Evolutionary conservation across 2,329 filamentous ascomycete species (phyloP).

Genomic region (Teratosphaeria destructans): DNA sequence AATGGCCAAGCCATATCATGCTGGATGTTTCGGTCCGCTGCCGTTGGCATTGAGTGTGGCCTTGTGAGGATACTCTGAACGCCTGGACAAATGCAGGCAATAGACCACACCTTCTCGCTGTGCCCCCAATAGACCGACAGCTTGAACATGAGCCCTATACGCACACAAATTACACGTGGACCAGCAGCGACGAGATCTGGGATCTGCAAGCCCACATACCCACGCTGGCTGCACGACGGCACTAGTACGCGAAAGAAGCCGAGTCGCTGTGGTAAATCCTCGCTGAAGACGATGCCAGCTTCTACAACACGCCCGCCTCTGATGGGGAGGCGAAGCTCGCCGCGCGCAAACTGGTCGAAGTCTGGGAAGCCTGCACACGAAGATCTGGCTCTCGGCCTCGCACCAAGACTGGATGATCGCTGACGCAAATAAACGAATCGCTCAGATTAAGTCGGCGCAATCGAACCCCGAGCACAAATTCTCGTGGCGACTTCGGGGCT

Average conservation of each 20-base stretch:
- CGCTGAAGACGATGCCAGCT: slow-evolving; percentile 8
- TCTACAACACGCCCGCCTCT: slow-evolving; percentile 1
- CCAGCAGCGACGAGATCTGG: background rate
- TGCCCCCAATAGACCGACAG: background rate
- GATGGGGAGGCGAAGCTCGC: background rate
- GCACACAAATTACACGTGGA: background rate
- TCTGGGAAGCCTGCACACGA: slow-evolving; percentile 9
- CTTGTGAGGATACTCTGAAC: background rate
- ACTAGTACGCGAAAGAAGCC: slow-evolving; percentile 6
- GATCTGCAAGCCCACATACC: slow-evolving; percentile 1
- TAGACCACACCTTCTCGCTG: background rate
- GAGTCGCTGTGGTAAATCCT: slow-evolving; percentile 10
- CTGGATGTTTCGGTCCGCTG: background rate
- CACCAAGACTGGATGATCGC: slow-evolving; percentile 14
- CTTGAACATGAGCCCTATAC: background rate
- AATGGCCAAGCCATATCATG: background rate
- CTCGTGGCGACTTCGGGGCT: background rate
- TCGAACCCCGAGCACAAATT: background rate
- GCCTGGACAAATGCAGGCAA: background rate
- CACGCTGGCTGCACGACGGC: slow-evolving; percentile 3
- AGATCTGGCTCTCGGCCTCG: slow-evolving; percentile 9
- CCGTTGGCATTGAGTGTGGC: background rate
- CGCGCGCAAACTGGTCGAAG: slow-evolving; percentile 1
- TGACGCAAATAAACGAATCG: slow-evolving; percentile 12
- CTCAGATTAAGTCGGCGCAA: slow-evolving; percentile 5